These are phyloP conservation scores for Dictyostelium intermedium DNA, from an alignment of 78 protist species.

Conservation along the genomic window DNA sequence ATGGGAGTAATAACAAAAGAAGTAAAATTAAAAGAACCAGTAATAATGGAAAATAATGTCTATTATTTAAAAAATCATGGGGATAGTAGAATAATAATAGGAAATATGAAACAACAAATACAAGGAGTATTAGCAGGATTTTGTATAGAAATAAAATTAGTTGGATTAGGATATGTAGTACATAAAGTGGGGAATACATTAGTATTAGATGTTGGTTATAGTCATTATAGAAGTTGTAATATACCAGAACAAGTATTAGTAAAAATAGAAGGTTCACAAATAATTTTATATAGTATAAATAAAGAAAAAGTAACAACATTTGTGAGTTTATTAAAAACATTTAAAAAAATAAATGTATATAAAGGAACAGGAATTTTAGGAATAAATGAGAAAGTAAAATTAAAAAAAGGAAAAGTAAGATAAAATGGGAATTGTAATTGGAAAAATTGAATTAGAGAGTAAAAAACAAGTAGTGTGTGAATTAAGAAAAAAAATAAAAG, in stretches of 20 bases:
- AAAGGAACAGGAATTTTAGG: constrained; percentile 8
- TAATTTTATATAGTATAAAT: constrained; percentile 13
- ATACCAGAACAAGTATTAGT: neutral
- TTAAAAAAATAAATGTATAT: neutral
- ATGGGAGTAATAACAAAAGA: neutral
- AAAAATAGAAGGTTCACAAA: neutral
- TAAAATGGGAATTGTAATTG: constrained; percentile 1
- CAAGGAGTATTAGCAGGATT: neutral
- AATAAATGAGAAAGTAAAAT: neutral
- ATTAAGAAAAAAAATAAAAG: neutral
- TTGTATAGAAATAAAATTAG: neutral
- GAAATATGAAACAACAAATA: neutral
- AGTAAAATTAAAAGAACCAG: neutral
- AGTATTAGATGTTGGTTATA: neutral
- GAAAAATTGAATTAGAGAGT: neutral
- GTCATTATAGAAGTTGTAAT: constrained; percentile 6
- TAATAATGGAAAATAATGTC: neutral
- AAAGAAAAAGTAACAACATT: neutral
- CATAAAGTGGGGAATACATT: neutral
- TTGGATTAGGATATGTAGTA: neutral
- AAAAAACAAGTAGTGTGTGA: neutral
- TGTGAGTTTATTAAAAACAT: neutral
- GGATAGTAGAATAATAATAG: neutral
- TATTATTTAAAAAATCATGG: constrained; percentile 8
- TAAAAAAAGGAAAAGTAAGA: constrained; percentile 33